phyloP scores from a whole-genome alignment of 805 yeast species.

The Jamesozyma spencerorum region DNA sequence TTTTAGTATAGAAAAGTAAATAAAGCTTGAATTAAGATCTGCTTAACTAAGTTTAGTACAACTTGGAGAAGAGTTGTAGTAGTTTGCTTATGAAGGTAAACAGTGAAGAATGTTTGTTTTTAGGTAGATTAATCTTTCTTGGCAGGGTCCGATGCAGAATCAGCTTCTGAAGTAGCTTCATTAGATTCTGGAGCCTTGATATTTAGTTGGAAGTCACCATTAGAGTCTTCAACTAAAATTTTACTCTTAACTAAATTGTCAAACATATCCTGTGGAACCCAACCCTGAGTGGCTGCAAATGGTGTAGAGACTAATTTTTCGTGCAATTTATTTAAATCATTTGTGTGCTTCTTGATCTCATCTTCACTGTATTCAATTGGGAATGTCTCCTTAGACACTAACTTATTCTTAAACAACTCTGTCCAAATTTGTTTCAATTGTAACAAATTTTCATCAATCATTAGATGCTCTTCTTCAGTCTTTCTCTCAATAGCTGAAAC shows the following conservation, averaged over 20 bases:
- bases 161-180: not conserved
- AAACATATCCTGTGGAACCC: slow-evolving; percentile 94
- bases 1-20: too few relatives aligned
- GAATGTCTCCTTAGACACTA: slow-evolving; percentile 42
- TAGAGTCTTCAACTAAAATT: slow-evolving; percentile 49
- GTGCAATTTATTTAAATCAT: slow-evolving; percentile 58
- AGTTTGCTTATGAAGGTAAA: too few relatives aligned
- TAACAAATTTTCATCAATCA: slow-evolving; percentile 56
- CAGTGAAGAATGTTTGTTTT: too few relatives aligned
- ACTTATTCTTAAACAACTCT: slow-evolving; percentile 47
- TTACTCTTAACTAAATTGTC: slow-evolving; percentile 60
- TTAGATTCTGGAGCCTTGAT: not conserved
- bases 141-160: not conserved
- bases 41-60: too few relatives aligned
- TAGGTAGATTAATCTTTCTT: too few relatives aligned
- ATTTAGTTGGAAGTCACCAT: slow-evolving; percentile 40
- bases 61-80: too few relatives aligned
- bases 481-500: slow-evolving; percentile 51
- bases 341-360: slow-evolving; percentile 49
- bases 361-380: slow-evolving; percentile 56
- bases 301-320: slow-evolving; percentile 60
- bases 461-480: slow-evolving; percentile 46
- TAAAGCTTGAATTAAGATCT: too few relatives aligned
- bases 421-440: slow-evolving; percentile 66
- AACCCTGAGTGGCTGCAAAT: slow-evolving; percentile 83